Evolutionary conservation across 495 filamentous ascomycete species (phyloP).

Genomic region (Trichocladium uniseriatum): DNA sequence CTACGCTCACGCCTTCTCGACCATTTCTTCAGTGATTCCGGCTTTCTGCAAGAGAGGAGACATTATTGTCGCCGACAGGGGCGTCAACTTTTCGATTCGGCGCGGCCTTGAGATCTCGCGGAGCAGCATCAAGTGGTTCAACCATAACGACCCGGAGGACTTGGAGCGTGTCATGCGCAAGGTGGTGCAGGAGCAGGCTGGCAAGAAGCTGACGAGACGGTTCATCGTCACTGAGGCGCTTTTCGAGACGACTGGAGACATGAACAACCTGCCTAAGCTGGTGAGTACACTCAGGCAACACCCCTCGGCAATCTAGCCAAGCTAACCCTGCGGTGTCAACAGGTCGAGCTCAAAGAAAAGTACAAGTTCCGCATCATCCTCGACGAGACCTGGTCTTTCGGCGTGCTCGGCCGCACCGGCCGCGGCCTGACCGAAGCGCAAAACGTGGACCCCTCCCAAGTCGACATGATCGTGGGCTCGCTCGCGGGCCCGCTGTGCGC

Average conservation of each 20-base stretch:
- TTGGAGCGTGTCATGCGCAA: constrained; percentile 77
- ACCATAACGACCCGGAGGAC: constrained; percentile 94
- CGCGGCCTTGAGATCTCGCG: constrained; percentile 90
- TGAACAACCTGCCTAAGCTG: constrained; percentile 72
- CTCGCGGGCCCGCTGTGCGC: constrained; percentile 83
- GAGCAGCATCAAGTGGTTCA: constrained; percentile 85
- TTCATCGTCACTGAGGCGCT: constrained; percentile 96
- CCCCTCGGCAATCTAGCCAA: background rate
- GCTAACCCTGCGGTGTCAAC: constrained; percentile 27
- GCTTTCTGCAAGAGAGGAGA: constrained; percentile 95
- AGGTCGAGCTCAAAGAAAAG: constrained; percentile 75
- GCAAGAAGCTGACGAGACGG: constrained; percentile 79
- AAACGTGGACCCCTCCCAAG: constrained; percentile 79
- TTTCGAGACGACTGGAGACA: constrained; percentile 85
- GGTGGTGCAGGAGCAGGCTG: constrained; percentile 75
- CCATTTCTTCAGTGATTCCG: constrained; percentile 88
- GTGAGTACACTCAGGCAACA: constrained; percentile 38
- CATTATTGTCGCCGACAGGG: constrained; percentile 95
- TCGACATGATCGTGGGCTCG: constrained; percentile 95
- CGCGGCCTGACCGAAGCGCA: constrained; percentile 90
- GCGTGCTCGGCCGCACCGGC: constrained; percentile 82
- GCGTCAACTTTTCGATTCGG: constrained; percentile 86
- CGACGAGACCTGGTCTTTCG: constrained; percentile 95
- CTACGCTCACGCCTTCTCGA: constrained; percentile 91
- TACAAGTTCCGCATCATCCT: constrained; percentile 98